These are phyloP conservation scores for Aspergillus aculeatinus DNA, from an alignment of 2,329 filamentous ascomycete species.

Conservation along the genomic window DNA sequence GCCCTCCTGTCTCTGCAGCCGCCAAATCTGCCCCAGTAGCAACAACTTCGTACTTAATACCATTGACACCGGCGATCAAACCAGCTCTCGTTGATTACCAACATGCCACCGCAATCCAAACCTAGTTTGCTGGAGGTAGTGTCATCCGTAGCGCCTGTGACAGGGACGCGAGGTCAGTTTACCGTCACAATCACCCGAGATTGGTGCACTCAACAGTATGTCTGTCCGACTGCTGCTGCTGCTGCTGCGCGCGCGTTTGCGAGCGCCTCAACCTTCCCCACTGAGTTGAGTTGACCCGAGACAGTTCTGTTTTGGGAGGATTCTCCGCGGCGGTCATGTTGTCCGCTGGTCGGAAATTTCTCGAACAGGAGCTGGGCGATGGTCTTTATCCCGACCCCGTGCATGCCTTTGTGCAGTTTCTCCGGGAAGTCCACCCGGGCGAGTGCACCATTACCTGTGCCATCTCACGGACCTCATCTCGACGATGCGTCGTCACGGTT, in stretches of 20 bases:
- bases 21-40: not conserved
- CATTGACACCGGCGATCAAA: not conserved
- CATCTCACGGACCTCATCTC: slow-evolving; percentile 15
- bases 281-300: slow-evolving; percentile 10
- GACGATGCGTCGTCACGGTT: slow-evolving; percentile 21
- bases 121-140: slow-evolving; percentile 16
- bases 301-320: slow-evolving; percentile 24
- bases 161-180: slow-evolving; percentile 16
- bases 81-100: not conserved
- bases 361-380: slow-evolving; percentile 12
- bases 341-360: slow-evolving; percentile 17
- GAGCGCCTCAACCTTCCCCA: not conserved
- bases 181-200: slow-evolving; percentile 16
- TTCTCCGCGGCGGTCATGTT: slow-evolving; percentile 21
- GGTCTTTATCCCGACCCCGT: slow-evolving; percentile 19
- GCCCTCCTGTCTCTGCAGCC: no score
- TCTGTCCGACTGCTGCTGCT: not conserved
- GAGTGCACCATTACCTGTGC: slow-evolving; percentile 17
- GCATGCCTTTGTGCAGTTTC: slow-evolving; percentile 23
- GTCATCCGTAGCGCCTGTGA: slow-evolving; percentile 15
- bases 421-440: slow-evolving; percentile 19
- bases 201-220: slow-evolving; percentile 27
- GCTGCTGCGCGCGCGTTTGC: not conserved
- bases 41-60: not conserved
- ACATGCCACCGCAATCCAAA: slow-evolving; percentile 7